Evolutionary conservation across 345 rosid species (phyloP).

Genomic region (Boechera retrofracta): DNA sequence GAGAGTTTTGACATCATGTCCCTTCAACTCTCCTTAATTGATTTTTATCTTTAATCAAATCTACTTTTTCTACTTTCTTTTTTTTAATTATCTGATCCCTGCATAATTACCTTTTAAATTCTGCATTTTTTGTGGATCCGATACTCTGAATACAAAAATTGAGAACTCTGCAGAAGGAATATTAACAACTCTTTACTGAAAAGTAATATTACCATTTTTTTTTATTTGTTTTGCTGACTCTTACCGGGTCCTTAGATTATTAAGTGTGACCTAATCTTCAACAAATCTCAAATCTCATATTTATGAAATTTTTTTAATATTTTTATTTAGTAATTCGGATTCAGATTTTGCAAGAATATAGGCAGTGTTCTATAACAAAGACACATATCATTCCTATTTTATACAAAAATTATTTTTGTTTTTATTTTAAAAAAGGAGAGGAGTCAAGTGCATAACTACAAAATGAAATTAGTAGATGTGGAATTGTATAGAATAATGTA

Average conservation of each 20-base stretch:
- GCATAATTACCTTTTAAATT: conserved; percentile 45
- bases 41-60: conserved; percentile 33
- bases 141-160: conserved; percentile 42
- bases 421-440: neutral
- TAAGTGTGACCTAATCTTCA: conserved; percentile 25
- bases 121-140: conserved; percentile 45
- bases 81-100: conserved; percentile 27
- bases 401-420: neutral
- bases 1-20: conserved; percentile 47
- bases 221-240: neutral
- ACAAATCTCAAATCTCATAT: neutral
- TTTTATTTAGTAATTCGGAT: neutral
- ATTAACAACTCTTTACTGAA: conserved; percentile 39
- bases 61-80: conserved; percentile 23
- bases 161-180: conserved; percentile 45
- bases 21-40: conserved; percentile 17
- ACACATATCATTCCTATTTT: conserved; percentile 5
- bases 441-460: conserved; percentile 22
- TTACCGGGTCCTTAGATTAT: conserved; percentile 17
- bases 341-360: conserved; percentile 23
- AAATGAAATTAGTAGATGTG: conserved; percentile 23
- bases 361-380: neutral
- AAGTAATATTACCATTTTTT: conserved; percentile 25
- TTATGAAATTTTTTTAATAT: neutral
- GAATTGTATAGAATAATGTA: neutral